Conservation (phyloP, 306 rosid genomes). For the Begonia masoniana region DNA sequence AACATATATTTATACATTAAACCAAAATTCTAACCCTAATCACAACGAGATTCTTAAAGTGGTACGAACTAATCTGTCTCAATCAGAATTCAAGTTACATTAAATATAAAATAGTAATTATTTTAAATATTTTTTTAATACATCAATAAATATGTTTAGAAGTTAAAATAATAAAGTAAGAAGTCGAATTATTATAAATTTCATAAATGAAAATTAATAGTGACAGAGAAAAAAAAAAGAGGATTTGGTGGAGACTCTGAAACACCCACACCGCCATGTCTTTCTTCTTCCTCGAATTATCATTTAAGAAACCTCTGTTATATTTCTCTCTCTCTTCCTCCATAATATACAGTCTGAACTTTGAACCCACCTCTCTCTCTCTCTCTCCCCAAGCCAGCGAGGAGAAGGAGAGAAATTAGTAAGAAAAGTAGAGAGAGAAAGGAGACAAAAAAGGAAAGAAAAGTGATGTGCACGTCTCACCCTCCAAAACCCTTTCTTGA, state of each 20-base stretch:
- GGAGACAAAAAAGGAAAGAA: neutral
- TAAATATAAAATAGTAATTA: too few relatives aligned
- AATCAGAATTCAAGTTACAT: too few relatives aligned
- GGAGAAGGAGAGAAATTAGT: neutral
- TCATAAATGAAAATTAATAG: too few relatives aligned
- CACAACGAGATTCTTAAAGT: too few relatives aligned
- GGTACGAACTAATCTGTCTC: too few relatives aligned
- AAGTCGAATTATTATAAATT: too few relatives aligned
- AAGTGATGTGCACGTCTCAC: conserved; percentile 54
- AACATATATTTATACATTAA: too few relatives aligned
- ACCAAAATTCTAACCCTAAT: too few relatives aligned
- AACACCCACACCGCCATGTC: neutral
- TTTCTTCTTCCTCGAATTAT: neutral
- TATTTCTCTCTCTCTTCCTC: neutral
- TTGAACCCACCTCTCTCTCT: conserved; percentile 22
- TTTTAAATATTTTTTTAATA: too few relatives aligned
- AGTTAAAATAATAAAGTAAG: too few relatives aligned
- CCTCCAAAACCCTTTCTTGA: conserved; percentile 59
- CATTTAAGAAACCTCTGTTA: neutral
- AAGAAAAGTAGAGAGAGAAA: neutral
- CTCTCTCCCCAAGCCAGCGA: conserved; percentile 20
- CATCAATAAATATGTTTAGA: too few relatives aligned
- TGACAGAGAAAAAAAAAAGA: neutral
- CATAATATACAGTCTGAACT: neutral
- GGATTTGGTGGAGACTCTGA: neutral